Percentiles rank a stretch among this genome's conserved stretches.
These are phyloP conservation scores for Xylariaceae sp. DNA, from an alignment of 2,329 filamentous ascomycete species.

Conservation along the genomic window DNA sequence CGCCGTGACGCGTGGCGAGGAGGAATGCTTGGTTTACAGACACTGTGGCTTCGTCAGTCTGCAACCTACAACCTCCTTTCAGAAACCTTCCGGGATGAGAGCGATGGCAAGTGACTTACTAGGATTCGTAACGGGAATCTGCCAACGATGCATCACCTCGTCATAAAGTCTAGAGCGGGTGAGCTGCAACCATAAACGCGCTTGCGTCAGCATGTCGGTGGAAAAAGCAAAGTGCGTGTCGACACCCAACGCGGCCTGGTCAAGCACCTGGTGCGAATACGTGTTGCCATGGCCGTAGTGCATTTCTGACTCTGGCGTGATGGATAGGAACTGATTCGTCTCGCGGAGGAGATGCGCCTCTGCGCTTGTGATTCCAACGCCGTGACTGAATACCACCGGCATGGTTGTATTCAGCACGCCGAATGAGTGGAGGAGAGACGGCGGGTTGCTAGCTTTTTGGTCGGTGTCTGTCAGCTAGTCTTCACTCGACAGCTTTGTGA, in stretches of 20 bases:
- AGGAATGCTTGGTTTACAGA: constrained; percentile 50
- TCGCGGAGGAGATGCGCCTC: constrained; percentile 41
- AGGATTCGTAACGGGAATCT: constrained; percentile 43
- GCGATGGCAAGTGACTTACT: constrained; percentile 21
- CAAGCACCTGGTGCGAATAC: constrained; percentile 38
- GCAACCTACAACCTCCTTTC: neutral
- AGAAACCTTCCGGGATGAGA: too few species aligned
- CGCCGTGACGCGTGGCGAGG: constrained; percentile 49
- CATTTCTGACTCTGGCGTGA: constrained; percentile 55
- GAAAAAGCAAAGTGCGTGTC: constrained; percentile 52
- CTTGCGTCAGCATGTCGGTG: constrained; percentile 46
- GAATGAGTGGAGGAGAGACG: constrained; percentile 34
- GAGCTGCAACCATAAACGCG: constrained; percentile 49
- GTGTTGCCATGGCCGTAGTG: constrained; percentile 52
- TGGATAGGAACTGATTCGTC: constrained; percentile 50
- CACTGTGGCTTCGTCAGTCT: constrained; percentile 29
- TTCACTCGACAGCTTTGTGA: too few species aligned
- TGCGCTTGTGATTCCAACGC: constrained; percentile 37
- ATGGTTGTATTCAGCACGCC: constrained; percentile 40
- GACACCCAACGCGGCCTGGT: constrained; percentile 49
- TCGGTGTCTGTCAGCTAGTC: neutral
- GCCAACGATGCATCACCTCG: constrained; percentile 36
- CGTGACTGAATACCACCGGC: constrained; percentile 50
- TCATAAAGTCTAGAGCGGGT: constrained; percentile 37
- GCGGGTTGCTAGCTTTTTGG: constrained; percentile 33